A percentile compares a stretch with the other conserved stretches of the same genome.
These are phyloP conservation scores for Chlamydomonas incerta DNA, from an alignment of 139 green algal species.

Conservation along the genomic window DNA sequence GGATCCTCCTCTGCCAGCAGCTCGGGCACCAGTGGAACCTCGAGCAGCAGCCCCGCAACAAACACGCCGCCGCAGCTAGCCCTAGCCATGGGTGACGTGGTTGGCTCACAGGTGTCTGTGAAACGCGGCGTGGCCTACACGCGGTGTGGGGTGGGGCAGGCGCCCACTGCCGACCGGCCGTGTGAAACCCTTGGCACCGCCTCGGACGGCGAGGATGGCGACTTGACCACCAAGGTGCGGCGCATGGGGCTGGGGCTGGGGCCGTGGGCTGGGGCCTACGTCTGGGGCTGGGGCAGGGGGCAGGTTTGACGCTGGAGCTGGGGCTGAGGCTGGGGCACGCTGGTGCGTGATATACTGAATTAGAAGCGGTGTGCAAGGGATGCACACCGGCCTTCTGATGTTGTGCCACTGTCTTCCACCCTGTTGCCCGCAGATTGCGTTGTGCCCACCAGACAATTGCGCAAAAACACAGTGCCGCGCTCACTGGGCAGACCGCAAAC, in stretches of 20 bases:
- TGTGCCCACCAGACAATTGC: slow-evolving; percentile 9
- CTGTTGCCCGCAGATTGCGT: background rate
- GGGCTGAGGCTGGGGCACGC: no score
- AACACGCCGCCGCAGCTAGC: background rate
- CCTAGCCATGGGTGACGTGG: background rate
- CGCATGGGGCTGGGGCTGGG: background rate
- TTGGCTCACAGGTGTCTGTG: background rate
- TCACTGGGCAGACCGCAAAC: slow-evolving; percentile 22
- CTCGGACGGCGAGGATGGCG: background rate
- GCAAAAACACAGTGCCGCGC: slow-evolving; percentile 3
- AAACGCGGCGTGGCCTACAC: background rate
- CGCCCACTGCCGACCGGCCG: background rate
- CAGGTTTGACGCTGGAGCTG: no score
- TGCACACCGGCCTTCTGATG: no score
- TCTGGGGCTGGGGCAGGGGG: no score
- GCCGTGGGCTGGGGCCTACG: no score
- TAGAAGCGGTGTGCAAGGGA: no score
- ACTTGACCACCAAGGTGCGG: background rate
- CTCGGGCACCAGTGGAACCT: background rate
- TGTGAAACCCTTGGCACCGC: slow-evolving; percentile 3
- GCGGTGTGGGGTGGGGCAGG: background rate
- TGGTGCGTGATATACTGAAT: no score
- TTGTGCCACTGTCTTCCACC: no score
- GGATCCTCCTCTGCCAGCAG: no score
- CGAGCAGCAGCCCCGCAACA: background rate